Evolutionary conservation across 1,284 basidiomycete species (phyloP).

Genomic region (Sporisorium iseilematis-ciliati): DNA sequence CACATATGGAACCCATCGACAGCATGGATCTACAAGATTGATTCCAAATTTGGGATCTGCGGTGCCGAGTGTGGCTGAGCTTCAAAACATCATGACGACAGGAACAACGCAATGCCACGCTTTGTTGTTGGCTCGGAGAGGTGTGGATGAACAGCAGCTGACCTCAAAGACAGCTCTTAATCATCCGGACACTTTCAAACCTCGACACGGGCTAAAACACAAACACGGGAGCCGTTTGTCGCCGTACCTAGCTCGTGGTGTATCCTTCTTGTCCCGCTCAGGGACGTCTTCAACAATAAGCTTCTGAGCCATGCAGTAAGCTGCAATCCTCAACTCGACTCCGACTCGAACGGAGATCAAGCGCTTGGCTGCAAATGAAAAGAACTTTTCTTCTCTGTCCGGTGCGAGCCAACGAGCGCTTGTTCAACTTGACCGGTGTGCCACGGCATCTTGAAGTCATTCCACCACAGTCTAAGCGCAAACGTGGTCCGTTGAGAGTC

Average conservation of each 20-base stretch:
- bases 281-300: neutral
- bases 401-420: neutral
- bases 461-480: no score
- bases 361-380: constrained; percentile 12
- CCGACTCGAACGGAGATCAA: neutral
- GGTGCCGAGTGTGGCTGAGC: neutral
- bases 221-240: neutral
- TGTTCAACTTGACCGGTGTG: no score
- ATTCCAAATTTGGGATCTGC: neutral
- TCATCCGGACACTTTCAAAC: no score
- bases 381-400: neutral
- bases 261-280: no score
- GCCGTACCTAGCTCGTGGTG: neutral
- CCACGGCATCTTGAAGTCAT: no score
- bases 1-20: constrained; percentile 13
- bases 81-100: constrained; percentile 15
- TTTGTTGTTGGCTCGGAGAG: no score
- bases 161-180: neutral
- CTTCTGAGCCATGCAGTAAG: neutral
- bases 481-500: no score
- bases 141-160: neutral
- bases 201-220: neutral
- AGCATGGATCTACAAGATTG: neutral
- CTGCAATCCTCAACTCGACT: neutral
- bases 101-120: no score